A percentile compares a stretch with the other conserved stretches of the same genome.
Evolutionary conservation across 192 early-diverging fungal genomes (phyloP).

Genomic region (Backusella luteola): DNA sequence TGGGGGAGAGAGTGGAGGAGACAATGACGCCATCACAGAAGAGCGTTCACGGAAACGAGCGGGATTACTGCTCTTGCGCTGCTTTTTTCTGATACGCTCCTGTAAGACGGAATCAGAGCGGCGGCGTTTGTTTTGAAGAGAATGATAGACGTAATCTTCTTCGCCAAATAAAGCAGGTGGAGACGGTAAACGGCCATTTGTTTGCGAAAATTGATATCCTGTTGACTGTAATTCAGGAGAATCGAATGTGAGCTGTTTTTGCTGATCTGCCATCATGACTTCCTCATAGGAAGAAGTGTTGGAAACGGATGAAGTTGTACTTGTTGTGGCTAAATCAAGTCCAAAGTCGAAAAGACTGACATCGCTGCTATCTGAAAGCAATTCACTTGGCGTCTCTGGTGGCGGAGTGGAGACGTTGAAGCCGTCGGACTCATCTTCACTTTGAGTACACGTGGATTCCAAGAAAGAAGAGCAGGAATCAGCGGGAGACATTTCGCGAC

Average conservation of each 20-base stretch:
- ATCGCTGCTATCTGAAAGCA: neutral
- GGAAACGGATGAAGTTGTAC: neutral
- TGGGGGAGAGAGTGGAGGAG: conserved; percentile 5
- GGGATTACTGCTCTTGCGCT: neutral
- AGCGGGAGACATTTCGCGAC: neutral
- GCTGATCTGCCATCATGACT: conserved; percentile 2
- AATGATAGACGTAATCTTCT: neutral
- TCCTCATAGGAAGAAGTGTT: neutral
- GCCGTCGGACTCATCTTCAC: conserved; percentile 13
- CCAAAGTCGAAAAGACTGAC: conserved; percentile 10
- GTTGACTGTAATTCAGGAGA: neutral
- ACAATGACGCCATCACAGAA: neutral
- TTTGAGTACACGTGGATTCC: conserved; percentile 3
- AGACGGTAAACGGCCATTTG: neutral
- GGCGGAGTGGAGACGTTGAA: neutral
- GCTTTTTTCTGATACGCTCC: conserved; percentile 7
- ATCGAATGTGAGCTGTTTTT: neutral
- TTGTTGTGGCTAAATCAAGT: conserved; percentile 8
- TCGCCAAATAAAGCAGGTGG: neutral
- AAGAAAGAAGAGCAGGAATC: neutral
- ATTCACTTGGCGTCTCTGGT: neutral
- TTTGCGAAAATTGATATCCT: neutral
- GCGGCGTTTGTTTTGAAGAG: conserved; percentile 8
- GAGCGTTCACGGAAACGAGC: neutral
- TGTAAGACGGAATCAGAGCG: conserved; percentile 14